Base-by-base conservation (phyloP, 768 basidiomycete species). In the Tricholomella constricta region DNA sequence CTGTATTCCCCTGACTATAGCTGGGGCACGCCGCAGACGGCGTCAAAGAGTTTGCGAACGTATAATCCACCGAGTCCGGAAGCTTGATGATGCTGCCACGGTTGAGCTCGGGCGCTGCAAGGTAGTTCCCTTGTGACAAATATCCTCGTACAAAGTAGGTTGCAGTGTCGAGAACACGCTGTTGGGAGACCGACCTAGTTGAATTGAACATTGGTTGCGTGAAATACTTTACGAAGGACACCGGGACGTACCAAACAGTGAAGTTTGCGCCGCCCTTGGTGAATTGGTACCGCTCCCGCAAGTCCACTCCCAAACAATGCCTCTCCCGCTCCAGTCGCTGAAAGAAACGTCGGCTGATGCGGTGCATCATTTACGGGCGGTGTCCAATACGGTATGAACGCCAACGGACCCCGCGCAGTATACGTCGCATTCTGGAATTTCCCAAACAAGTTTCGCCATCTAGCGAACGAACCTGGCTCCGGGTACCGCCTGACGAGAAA, bases 11-110 rank as follows among this genome's bases (percentile, higher is more conserved):
- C 1, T 57, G 57, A 17, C 51, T 38, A 59, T 75, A 77, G 10
- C 55, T 26, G 4, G 76, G 75, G 43, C 77, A 78, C 1, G 68
- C 67, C 2, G 69, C 58, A 7, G 74, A 74, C 0, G 76, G 69
- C 7, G 77, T 78, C 22, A 78, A 61, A 1, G 75, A 76, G 58
- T 77, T 62, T 1, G 77, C 77, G 52, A 70, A 76, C 0, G 76
- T 75, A 47, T 57, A 68, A 47, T 74, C 72, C 31, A 75, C 72
- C 1, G 73, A 74, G 46, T 77, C 76, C 1, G 75, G 70, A 37
- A 76, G 68, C 3, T 66, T 51, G 43, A 77, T 62, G 15, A 74
- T 56, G 37, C 54, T 61, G 0, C 68, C 76, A 17, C 74, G 68
- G 56, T 77, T 76, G 22, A 55, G 49, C 4, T 52, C 48, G 0